phyloP scores from a whole-genome alignment of 2,329 filamentous ascomycete genomes.

The Ceratocystiopsis brevicomis region DNA sequence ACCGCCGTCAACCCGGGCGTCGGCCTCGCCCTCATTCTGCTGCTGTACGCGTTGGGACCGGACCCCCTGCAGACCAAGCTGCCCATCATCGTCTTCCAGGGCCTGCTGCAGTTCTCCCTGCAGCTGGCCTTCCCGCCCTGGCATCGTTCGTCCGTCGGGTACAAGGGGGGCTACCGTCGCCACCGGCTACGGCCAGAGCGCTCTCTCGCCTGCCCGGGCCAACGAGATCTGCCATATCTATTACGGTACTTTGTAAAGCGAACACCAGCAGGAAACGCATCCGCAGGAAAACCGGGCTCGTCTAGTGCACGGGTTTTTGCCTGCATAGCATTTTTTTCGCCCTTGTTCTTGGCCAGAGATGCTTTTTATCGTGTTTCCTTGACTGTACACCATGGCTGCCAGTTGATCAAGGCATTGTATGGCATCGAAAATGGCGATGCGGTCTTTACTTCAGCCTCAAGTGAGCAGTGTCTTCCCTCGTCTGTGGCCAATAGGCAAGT shows the following conservation, averaged over 20 bases:
- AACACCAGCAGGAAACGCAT: neutral
- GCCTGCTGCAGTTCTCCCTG: neutral
- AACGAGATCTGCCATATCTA: conserved; percentile 11
- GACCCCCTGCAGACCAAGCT: conserved; percentile 3
- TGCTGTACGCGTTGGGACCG: conserved; percentile 1
- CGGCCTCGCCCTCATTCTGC: conserved; percentile 1
- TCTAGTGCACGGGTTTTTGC: neutral
- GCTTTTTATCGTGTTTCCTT: no score
- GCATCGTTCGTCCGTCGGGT: neutral
- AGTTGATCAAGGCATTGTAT: no score
- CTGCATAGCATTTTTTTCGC: no score
- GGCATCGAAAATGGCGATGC: no score
- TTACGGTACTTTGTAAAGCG: no score
- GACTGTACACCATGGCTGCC: no score
- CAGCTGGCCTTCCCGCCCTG: conserved; percentile 3
- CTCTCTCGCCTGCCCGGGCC: conserved; percentile 7
- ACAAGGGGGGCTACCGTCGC: conserved; percentile 4
- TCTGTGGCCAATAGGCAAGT: no score
- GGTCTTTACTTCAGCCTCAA: no score
- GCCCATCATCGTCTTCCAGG: conserved; percentile 2
- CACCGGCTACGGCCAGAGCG: conserved; percentile 3
- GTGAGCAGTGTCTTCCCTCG: no score
- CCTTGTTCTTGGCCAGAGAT: no score
- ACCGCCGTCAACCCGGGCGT: conserved; percentile 3
- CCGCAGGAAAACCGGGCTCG: neutral